phyloP scores from a whole-genome alignment of 2,329 filamentous ascomycete species.

The Fusarium sp. region DNA sequence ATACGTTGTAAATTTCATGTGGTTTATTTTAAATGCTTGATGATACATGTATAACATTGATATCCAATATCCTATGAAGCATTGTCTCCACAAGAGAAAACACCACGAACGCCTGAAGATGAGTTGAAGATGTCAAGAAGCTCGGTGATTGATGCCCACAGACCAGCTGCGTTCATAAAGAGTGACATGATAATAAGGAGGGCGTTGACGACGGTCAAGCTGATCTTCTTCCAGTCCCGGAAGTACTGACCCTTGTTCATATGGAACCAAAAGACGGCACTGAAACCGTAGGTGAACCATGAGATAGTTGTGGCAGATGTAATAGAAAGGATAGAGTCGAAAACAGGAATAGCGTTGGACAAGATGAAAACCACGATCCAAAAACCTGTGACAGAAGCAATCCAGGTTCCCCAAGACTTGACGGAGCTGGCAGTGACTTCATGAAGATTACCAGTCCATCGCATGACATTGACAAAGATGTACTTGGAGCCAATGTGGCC shows the following conservation, averaged over 20 bases:
- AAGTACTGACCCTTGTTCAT: slow-evolving; percentile 39
- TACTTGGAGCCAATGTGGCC: slow-evolving; percentile 48
- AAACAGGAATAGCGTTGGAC: slow-evolving; percentile 49
- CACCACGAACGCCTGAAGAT: slow-evolving; percentile 31
- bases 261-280: slow-evolving; percentile 46
- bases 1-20: too few relatives aligned
- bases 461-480: slow-evolving; percentile 39
- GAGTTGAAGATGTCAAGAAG: slow-evolving; percentile 41
- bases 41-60: background rate
- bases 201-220: slow-evolving; percentile 35
- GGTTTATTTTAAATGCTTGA: background rate
- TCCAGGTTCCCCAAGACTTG: slow-evolving; percentile 46
- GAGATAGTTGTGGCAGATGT: slow-evolving; percentile 46
- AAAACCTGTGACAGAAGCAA: slow-evolving; percentile 42
- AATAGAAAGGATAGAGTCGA: slow-evolving; percentile 48
- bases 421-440: slow-evolving; percentile 40
- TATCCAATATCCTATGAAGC: slow-evolving; percentile 11
- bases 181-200: slow-evolving; percentile 40
- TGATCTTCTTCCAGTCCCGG: slow-evolving; percentile 42
- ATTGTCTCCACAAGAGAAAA: slow-evolving; percentile 45
- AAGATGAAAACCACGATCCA: slow-evolving; percentile 47
- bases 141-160: slow-evolving; percentile 46
- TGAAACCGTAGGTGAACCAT: slow-evolving; percentile 47
- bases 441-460: slow-evolving; percentile 30
- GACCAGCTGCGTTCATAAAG: slow-evolving; percentile 45